Evolutionary conservation across 495 filamentous ascomycete species (phyloP), one percentile per base, ranked within the genome.

Genomic region (Massariosphaeria phaeospora): DNA sequence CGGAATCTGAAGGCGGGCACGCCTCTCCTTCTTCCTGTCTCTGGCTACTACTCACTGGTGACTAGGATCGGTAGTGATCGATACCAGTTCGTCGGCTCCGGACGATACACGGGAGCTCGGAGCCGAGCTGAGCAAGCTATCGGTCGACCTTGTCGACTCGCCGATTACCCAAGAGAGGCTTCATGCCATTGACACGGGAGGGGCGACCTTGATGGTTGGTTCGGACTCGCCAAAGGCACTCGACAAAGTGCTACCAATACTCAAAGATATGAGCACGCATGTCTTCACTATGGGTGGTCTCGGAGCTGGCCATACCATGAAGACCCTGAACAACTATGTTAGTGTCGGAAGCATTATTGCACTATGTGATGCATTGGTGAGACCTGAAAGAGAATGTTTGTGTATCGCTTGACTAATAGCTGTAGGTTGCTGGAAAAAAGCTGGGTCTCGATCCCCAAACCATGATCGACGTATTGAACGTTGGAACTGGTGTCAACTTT

Each of bases 311-410:
- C 65, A 67, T 33, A 64, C 58, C 30, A 67, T 67, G 65, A 67
- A 67, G 60, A 67, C 65, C 20, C 42, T 67, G 52, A 67, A 67
- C 52, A 67, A 66, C 55, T 67, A 67, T 27, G 52, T 62, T 53
- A 66, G 58, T 49, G 65, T 62, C 0, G 46, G 45, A 26, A 51
- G 47, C 21, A 66, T 67, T 34, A 63, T 61, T 27, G 65, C 65
- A 1, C 48, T 67, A 6, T 54, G 56, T 34, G 65, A 67, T 29
- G 61, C 59, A 36, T 48, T 67, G 18, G 62, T 63, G 9, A 21
- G 54, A 18, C 20, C 1, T 12, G 2, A 11, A 52, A 42, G 18
- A 8, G 34, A 31, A 2, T 29, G 13, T 13, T 3, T 15, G 5
- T 38, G 29, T 27, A 18, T 21, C 8, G 31, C 50, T n/a, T 46